phyloP scores from a whole-genome alignment of 345 rosid species.

The Eucalyptus marginata region DNA sequence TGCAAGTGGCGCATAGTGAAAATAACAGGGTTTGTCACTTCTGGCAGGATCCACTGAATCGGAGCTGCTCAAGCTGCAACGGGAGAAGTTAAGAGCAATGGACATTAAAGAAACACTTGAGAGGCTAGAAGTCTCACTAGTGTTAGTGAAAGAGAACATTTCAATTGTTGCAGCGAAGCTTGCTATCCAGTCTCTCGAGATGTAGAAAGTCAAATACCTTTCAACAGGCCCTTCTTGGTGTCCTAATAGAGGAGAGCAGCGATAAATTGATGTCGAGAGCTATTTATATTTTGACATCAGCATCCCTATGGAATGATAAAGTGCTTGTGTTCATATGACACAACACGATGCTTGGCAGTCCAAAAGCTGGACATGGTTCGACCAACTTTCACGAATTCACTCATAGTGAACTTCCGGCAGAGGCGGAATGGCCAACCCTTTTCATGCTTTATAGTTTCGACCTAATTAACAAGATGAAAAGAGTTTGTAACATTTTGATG shows the following conservation, averaged over 20 bases:
- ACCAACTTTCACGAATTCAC: not conserved
- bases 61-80: slow-evolving; percentile 49
- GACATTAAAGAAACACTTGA: slow-evolving; percentile 39
- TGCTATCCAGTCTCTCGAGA: slow-evolving; percentile 64
- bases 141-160: slow-evolving; percentile 35
- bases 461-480: not conserved
- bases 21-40: not conserved
- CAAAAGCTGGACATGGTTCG: not conserved
- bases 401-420: not conserved
- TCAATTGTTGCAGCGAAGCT: slow-evolving; percentile 71
- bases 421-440: not conserved
- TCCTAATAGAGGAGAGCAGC: not conserved
- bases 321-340: not conserved
- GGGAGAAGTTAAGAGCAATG: slow-evolving; percentile 53
- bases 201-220: not conserved
- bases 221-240: not conserved
- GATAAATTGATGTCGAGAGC: not conserved
- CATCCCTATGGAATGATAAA: not conserved
- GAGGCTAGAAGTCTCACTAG: slow-evolving; percentile 49
- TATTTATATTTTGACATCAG: not conserved
- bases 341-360: not conserved
- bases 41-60: slow-evolving; percentile 46
- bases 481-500: not conserved
- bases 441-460: not conserved
- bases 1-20: not conserved